Base-by-base conservation (phyloP, 1,284 basidiomycete genomes). In the Mycena citricolor region DNA sequence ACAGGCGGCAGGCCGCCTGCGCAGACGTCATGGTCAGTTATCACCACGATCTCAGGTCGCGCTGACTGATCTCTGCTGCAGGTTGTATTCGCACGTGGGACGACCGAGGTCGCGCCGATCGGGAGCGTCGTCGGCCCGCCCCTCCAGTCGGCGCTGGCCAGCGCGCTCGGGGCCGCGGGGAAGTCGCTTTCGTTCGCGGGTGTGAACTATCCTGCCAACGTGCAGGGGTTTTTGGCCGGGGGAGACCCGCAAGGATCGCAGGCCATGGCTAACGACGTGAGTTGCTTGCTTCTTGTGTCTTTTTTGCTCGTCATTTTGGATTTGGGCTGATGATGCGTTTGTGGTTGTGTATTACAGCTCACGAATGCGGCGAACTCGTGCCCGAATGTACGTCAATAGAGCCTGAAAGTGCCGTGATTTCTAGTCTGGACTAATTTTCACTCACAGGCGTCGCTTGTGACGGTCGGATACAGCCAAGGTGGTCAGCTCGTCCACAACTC, bases 401-500 rank as follows among this genome's bases (percentile, higher is more conserved):
- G 23, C 22, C 14, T 8, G 14, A 16, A 6, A 5, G 16, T 30
- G 19, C 7, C 23, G 17, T 32, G 21, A 31, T 19, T 21, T 5
- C 19, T 19, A 25, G 12, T n/a, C 28, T 19, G 17, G 5, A 7
- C 21, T 45, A 17, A n/a, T n/a, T 36, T 10, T 7, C 28, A n/a
- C 10, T 30, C 22, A 5, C 21, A 44, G 40, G 49, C 45, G 3
- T 36, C 45, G 10, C 39, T 47, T 21, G 42, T 47, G 12, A 42
- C 45, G 21, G 44, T 48, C 19, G 43, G 48, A 7, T 49, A 49
- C 31, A 39, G 36, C 10, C 47, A 44, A 40, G 47, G 47, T 13
- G 47, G 41, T 4, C 49, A 51, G 28, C 41, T 51, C 20, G 49
- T 51, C 2, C 49, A 51, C 41, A 47, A 51, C 30, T 51, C 44